Conservation (phyloP, 306 rosid genomes). For the Prunus mira region DNA sequence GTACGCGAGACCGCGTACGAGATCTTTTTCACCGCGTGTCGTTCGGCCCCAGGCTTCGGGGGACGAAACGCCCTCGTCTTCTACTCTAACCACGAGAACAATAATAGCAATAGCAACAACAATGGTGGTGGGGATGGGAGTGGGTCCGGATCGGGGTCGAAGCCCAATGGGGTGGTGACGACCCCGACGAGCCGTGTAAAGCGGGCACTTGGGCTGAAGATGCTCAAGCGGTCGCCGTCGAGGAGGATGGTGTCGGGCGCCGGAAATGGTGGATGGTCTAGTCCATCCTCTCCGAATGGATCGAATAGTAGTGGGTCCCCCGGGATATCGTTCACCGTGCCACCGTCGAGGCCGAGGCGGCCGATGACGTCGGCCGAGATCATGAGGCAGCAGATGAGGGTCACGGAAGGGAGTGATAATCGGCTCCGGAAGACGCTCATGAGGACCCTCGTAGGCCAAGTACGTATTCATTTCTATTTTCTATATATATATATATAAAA, state of each 20-base stretch:
- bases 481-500: no score
- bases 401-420: constrained; percentile 80
- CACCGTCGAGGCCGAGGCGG: constrained; percentile 55
- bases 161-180: constrained; percentile 54
- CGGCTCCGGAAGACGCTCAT: constrained; percentile 76
- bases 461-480: constrained; percentile 26
- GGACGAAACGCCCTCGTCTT: constrained; percentile 63
- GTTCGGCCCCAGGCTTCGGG: constrained; percentile 79
- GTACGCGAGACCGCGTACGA: constrained; percentile 80
- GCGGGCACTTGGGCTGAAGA: constrained; percentile 73
- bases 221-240: constrained; percentile 81
- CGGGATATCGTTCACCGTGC: constrained; percentile 25
- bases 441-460: constrained; percentile 95
- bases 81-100: constrained; percentile 22
- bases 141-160: constrained; percentile 6
- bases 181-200: constrained; percentile 78
- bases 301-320: constrained; percentile 29
- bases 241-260: constrained; percentile 62
- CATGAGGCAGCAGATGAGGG: constrained; percentile 94
- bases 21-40: constrained; percentile 80
- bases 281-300: constrained; percentile 45
- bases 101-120: neutral
- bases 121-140: constrained; percentile 11
- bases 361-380: constrained; percentile 99
- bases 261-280: constrained; percentile 35